Evolutionary conservation across 2,329 filamentous ascomycete genomes (phyloP).

Genomic region (Didymella pomorum): DNA sequence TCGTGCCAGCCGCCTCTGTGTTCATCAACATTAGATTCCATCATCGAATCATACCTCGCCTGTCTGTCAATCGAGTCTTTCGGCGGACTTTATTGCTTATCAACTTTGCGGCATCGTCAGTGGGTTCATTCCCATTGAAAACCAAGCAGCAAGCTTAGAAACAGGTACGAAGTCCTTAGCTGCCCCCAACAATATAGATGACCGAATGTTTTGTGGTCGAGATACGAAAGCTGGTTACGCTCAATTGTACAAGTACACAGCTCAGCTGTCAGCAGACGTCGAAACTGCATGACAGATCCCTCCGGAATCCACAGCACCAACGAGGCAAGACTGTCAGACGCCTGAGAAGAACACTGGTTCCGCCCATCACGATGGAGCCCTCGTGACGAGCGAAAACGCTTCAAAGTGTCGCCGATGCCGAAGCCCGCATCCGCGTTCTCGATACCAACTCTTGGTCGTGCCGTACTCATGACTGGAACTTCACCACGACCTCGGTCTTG

Average conservation of each 20-base stretch:
- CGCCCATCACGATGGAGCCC: not conserved
- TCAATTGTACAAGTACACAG: not conserved
- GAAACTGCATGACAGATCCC: not conserved
- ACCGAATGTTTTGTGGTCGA: not conserved
- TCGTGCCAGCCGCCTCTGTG: not conserved
- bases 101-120: not conserved
- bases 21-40: not conserved
- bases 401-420: not conserved
- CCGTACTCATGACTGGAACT: constrained; percentile 14
- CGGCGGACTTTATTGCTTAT: not conserved
- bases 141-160: not conserved
- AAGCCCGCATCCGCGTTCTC: not conserved
- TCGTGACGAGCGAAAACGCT: not conserved
- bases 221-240: not conserved
- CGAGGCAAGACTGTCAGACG: not conserved
- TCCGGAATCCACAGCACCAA: not conserved
- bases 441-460: not conserved
- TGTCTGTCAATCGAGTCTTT: not conserved
- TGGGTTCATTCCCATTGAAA: too few relatives aligned
- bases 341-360: not conserved
- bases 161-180: not conserved
- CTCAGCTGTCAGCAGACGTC: not conserved
- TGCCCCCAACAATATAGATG: not conserved
- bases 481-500: constrained; percentile 20
- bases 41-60: not conserved